Percentiles rank a stretch among this genome's conserved stretches.
Evolutionary conservation across 2,329 filamentous ascomycete species (phyloP).

Genomic region (Graphiopsis chlorocephala): DNA sequence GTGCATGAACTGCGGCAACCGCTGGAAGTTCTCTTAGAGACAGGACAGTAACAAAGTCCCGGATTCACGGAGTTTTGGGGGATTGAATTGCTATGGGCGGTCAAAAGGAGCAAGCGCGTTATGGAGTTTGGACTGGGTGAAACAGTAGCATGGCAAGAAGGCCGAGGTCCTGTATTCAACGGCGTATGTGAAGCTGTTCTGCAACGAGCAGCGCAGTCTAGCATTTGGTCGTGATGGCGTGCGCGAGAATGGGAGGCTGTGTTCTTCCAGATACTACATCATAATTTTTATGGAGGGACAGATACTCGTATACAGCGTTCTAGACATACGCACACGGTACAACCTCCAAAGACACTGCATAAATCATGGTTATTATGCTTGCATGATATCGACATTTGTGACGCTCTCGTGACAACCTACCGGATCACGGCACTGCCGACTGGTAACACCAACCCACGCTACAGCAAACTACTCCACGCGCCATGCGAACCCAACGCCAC

Average conservation of each 20-base stretch:
- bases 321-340: not conserved
- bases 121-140: conserved; percentile 1
- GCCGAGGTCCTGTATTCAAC: not conserved
- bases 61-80: not conserved
- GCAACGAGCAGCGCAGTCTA: not conserved
- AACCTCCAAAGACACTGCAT: not conserved
- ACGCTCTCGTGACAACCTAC: conserved; percentile 1
- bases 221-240: not conserved
- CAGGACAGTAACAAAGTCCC: not conserved
- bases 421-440: conserved; percentile 3
- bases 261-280: not conserved
- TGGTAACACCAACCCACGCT: not conserved
- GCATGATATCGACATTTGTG: not conserved
- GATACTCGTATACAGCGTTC: not conserved
- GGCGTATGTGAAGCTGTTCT: not conserved
- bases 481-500: not conserved
- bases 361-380: not conserved
- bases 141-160: not conserved
- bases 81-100: not conserved
- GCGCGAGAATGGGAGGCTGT: not conserved
- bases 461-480: not conserved
- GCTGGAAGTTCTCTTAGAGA: conserved; percentile 49
- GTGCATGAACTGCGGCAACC: conserved; percentile 51
- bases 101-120: conserved; percentile 11
- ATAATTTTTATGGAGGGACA: not conserved